Conservation (phyloP, 2,329 filamentous ascomycete genomes). For the Periconia macrospinosa region DNA sequence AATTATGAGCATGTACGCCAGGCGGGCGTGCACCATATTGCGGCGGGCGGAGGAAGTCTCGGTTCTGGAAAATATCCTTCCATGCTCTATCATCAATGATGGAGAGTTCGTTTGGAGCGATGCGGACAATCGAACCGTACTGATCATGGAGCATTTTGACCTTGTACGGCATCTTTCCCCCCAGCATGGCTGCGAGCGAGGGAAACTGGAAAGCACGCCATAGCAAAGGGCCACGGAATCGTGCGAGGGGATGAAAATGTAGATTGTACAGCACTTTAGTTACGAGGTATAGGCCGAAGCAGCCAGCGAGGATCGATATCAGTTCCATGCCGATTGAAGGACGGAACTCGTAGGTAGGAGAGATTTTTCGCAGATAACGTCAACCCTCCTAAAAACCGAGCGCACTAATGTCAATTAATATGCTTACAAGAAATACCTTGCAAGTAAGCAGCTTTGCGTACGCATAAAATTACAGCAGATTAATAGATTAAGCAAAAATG, state of each 20-base stretch:
- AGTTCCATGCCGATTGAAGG: too few relatives aligned
- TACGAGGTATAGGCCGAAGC: conserved; percentile 10
- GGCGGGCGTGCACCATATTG: conserved; percentile 11
- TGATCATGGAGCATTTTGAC: conserved; percentile 15
- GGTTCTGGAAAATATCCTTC: conserved; percentile 14
- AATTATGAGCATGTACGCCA: conserved; percentile 20
- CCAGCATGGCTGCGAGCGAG: neutral
- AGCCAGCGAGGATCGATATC: neutral
- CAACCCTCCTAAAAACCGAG: too few relatives aligned
- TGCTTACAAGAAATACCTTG: too few relatives aligned
- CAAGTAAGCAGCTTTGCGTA: too few relatives aligned
- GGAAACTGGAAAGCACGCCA: neutral
- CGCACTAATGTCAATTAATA: too few relatives aligned
- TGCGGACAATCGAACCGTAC: conserved; percentile 19
- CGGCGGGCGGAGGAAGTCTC: conserved; percentile 23
- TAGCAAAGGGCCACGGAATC: neutral
- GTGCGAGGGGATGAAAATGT: neutral
- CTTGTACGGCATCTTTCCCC: neutral
- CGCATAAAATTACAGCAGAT: too few relatives aligned
- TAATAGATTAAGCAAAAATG: too few relatives aligned
- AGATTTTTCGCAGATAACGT: too few relatives aligned
- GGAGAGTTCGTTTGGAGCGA: conserved; percentile 17
- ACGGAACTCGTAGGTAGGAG: too few relatives aligned
- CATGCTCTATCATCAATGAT: conserved; percentile 13
- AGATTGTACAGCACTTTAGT: neutral